Base-by-base conservation (phyloP, 352 stramenopile genomes). In the Globisporangium solare region DNA sequence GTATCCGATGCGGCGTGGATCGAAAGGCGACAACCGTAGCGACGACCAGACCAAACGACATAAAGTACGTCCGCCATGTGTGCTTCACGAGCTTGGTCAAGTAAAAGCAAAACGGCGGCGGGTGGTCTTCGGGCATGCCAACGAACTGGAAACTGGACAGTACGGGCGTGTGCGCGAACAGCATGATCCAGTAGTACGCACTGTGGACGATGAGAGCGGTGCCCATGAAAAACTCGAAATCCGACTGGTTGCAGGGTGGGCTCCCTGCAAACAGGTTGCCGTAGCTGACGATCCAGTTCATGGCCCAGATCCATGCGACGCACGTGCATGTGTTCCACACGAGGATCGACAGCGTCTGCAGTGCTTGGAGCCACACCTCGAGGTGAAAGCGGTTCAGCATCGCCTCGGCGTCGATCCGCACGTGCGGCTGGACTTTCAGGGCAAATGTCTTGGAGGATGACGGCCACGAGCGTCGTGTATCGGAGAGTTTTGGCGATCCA, bases 191-290 rank as follows among this genome's bases (percentile, higher is more conserved):
- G 22, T 51, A 51, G 46, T 37, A 51, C 2, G 24, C 21, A 20
- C 21, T 12, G 24, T 50, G 45, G 6, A 27, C 24, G 6, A 27
- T n/a, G 18, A 50, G 15, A 27, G 15, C 6, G 20, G 45, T 50
- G 45, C 45, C 45, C 6, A 15, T 17, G 45, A 50, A 27, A 27
- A 50, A 50, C 45, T 50, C 45, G 24, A 35, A 50, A 27, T 50
- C 21, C 6, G 45, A 17, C 45, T 50, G 45, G 6, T 27, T 13
- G 1, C 15, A 5, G 7, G 15, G 15, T 11, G 45, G 13, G 21
- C n/a, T 13, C 12, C 45, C n/a, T 4, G 21, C 32, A 8, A 50
- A 22, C 18, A 50, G n/a, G 5, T 22, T 27, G 45, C n/a, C n/a
- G 45, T 50, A 27, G 20, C 45, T 50, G 21, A 50, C 20, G 18